Evolutionary conservation across 1,284 basidiomycete genomes (phyloP).

Genomic region (Pascua sp.): DNA sequence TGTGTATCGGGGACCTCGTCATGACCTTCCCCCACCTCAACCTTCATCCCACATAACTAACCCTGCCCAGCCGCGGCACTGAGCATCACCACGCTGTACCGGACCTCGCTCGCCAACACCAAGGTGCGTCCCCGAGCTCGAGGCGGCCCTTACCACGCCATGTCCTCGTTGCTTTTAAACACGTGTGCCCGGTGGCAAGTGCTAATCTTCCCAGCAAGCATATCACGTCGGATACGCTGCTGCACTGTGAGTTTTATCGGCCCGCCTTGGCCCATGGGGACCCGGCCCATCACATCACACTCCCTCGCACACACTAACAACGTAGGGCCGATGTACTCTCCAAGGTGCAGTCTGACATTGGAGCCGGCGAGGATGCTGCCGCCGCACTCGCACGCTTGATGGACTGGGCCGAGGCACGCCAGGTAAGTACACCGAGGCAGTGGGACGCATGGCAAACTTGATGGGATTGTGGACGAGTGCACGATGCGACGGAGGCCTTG

Average conservation of each 20-base stretch:
- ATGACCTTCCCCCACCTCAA: neutral
- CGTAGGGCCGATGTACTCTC: slow-evolving; percentile 42
- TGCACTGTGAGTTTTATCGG: slow-evolving; percentile 37
- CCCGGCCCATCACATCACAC: neutral
- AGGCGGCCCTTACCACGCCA: no score
- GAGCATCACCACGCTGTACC: slow-evolving; percentile 50
- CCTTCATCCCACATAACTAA: neutral
- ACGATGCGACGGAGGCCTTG: no score
- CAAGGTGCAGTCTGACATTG: slow-evolving; percentile 43
- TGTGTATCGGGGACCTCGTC: slow-evolving; percentile 6
- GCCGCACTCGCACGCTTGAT: slow-evolving; percentile 46
- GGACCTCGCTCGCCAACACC: slow-evolving; percentile 44
- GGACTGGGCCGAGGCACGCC: slow-evolving; percentile 51
- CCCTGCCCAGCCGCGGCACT: slow-evolving; percentile 44
- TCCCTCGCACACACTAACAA: slow-evolving; percentile 2
- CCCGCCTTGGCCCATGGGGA: slow-evolving; percentile 1
- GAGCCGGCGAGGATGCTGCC: slow-evolving; percentile 39
- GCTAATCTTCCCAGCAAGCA: slow-evolving; percentile 38
- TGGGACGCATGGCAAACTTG: no score
- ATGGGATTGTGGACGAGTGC: no score
- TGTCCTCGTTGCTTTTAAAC: neutral
- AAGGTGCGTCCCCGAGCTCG: slow-evolving; percentile 36
- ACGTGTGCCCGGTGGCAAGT: neutral
- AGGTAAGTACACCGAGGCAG: slow-evolving; percentile 26
- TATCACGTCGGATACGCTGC: slow-evolving; percentile 50